Evolutionary conservation across 176 grass and related monocot species (phyloP), one percentile per base, ranked within the genome.

Genomic region (Pharus latifolius): DNA sequence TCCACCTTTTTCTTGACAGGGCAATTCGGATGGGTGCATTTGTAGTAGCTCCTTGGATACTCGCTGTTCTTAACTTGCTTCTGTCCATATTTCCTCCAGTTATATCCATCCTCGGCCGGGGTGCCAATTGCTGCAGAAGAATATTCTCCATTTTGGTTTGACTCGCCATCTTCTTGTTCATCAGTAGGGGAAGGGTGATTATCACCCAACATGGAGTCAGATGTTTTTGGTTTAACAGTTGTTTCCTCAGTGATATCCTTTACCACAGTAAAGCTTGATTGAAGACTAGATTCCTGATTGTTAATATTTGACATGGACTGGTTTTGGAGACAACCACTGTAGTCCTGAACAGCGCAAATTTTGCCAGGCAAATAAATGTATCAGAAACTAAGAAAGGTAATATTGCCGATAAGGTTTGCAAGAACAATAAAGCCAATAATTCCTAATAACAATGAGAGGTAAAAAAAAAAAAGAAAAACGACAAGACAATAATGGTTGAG

Each of bases 71-170:
- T 96, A 7, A 89, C 86, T 69, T 89, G 88, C 67, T 87, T 92
- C 29, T 92, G 70, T 55, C 88, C 93, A 63, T 96, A 96, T 65
- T 92, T 96, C 71, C 88, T 89, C 93, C 93, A 96, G 62, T 89
- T 96, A 75, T 92, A 96, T 67, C 85, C 88, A 79, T 96, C 93
- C 32, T 89, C 86, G 0, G 67, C 38, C 35, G 38, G 71, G 20
- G 56, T 18, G 3, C 68, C 74, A 10, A 84, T 43, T 25, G 54
- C 26, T 26, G 12, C 42, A 4, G 83, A 87, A 40, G 24, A 83
- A 53, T 74, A 57, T 10, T 91, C 82, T 29, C 33, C 70, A 81
- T 69, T 86, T 48, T 48, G 74, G 47, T 78, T 76, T 23, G 70
- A 68, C 70, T 80, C 84, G 1, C 44, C 44, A 57, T 78, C 81